Percentiles rank a stretch among this genome's conserved stretches.
Conservation (phyloP, 768 basidiomycete genomes). For the Tulasnella sp. region DNA sequence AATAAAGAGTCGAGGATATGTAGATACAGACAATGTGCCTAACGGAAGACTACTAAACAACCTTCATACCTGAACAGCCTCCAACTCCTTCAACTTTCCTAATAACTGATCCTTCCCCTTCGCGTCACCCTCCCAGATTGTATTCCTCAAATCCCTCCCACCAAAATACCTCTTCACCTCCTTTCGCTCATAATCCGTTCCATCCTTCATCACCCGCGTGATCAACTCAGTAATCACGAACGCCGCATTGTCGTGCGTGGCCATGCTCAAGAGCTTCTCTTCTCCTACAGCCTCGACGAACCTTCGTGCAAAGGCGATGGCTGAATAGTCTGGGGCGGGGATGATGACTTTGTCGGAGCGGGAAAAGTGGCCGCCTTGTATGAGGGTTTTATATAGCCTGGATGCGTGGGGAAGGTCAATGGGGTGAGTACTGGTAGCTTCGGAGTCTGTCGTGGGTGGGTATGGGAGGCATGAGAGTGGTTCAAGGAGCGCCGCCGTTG, state of each 20-base stretch:
- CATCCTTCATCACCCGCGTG: slow-evolving; percentile 37
- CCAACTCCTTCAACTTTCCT: slow-evolving; percentile 36
- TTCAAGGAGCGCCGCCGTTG: slow-evolving; percentile 47
- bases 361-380: slow-evolving; percentile 85
- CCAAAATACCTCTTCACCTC: slow-evolving; percentile 50
- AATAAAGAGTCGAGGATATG: no score
- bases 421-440: slow-evolving; percentile 42
- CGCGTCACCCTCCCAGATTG: slow-evolving; percentile 41
- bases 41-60: no score
- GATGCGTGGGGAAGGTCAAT: slow-evolving; percentile 77
- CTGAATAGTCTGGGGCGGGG: slow-evolving; percentile 43
- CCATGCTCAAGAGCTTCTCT: slow-evolving; percentile 44
- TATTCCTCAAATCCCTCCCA: slow-evolving; percentile 31
- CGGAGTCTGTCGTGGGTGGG: slow-evolving; percentile 43
- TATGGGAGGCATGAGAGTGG: slow-evolving; percentile 36
- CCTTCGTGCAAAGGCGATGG: slow-evolving; percentile 43
- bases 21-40: no score
- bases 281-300: slow-evolving; percentile 47
- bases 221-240: slow-evolving; percentile 69
- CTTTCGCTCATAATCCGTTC: slow-evolving; percentile 31
- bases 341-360: slow-evolving; percentile 46
- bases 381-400: slow-evolving; percentile 74
- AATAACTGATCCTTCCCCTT: slow-evolving; percentile 66
- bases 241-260: slow-evolving; percentile 43
- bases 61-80: background rate